A percentile compares a stretch with the other conserved stretches of the same genome.
These are phyloP conservation scores for Neurospora sp. DNA, from an alignment of 495 filamentous ascomycete species.

Conservation along the genomic window DNA sequence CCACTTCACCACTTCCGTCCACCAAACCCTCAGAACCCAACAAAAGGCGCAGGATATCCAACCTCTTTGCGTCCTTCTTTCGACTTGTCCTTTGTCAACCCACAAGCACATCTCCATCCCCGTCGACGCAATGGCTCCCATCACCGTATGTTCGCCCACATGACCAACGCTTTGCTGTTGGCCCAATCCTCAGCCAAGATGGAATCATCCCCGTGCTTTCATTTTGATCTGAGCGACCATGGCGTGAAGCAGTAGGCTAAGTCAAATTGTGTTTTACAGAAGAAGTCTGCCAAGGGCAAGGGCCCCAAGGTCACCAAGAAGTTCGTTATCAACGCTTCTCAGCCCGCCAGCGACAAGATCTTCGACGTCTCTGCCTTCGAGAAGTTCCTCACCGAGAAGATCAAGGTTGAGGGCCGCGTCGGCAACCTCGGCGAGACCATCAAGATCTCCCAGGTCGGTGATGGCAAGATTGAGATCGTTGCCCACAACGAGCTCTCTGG, in stretches of 20 bases:
- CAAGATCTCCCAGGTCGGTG: conserved; percentile 77
- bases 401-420: conserved; percentile 97
- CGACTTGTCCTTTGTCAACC: background rate
- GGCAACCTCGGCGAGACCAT: conserved; percentile 95
- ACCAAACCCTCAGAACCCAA: conserved; percentile 9
- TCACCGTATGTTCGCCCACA: conserved; percentile 60
- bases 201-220: background rate
- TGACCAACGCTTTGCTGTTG: conserved; percentile 83
- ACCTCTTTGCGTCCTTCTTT: conserved; percentile 55
- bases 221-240: conserved; percentile 25
- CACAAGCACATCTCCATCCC: conserved; percentile 11
- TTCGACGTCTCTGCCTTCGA: conserved; percentile 98
- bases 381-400: conserved; percentile 99
- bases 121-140: conserved; percentile 45
- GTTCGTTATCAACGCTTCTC: conserved; percentile 98
- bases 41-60: conserved; percentile 40
- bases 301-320: conserved; percentile 54
- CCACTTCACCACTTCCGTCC: background rate
- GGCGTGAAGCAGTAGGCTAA: conserved; percentile 94
- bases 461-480: conserved; percentile 96
- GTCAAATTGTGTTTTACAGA: conserved; percentile 45
- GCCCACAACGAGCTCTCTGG: conserved; percentile 97
- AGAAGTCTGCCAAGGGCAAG: conserved; percentile 55
- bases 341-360: conserved; percentile 98
- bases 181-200: conserved; percentile 29